phyloP scores from a whole-genome alignment of 75 land plant species.

The Cupressus sempervirens region DNA sequence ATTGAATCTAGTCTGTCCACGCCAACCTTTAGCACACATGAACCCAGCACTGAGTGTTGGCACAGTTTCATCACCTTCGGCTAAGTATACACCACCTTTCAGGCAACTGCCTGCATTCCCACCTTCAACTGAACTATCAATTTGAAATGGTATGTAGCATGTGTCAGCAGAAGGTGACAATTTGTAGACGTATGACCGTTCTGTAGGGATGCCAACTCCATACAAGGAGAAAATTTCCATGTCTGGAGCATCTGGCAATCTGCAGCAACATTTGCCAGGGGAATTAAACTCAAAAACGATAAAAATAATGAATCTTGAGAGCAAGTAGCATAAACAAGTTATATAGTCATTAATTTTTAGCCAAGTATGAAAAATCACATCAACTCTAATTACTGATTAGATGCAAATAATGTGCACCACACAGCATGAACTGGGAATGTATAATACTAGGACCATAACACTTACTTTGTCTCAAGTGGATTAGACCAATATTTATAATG shows the following conservation, averaged over 20 bases:
- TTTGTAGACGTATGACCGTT: constrained; percentile 82
- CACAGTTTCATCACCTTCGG: constrained; percentile 85
- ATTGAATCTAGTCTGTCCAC: constrained; percentile 78
- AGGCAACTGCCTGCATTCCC: constrained; percentile 42
- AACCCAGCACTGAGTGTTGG: constrained; percentile 81
- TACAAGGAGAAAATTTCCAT: constrained; percentile 83
- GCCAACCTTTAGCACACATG: constrained; percentile 93
- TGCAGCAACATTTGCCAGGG: constrained; percentile 17
- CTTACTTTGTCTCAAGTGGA: constrained; percentile 85
- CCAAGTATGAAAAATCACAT: background rate
- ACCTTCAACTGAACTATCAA: constrained; percentile 61
- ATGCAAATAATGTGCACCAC: background rate
- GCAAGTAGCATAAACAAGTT: background rate
- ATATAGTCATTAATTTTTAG: background rate
- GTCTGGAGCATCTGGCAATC: constrained; percentile 85
- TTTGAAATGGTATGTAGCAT: constrained; percentile 71
- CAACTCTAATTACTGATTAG: background rate
- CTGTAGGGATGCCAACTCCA: constrained; percentile 88
- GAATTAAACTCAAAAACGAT: background rate
- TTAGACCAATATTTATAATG: constrained; percentile 94
- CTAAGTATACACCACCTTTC: constrained; percentile 69
- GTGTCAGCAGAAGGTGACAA: constrained; percentile 43
- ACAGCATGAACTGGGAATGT: background rate
- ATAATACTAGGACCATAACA: background rate
- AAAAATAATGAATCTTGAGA: background rate